Evolutionary conservation across 2,329 filamentous ascomycete genomes (phyloP).

Genomic region (Sodiomyces alkalinus): DNA sequence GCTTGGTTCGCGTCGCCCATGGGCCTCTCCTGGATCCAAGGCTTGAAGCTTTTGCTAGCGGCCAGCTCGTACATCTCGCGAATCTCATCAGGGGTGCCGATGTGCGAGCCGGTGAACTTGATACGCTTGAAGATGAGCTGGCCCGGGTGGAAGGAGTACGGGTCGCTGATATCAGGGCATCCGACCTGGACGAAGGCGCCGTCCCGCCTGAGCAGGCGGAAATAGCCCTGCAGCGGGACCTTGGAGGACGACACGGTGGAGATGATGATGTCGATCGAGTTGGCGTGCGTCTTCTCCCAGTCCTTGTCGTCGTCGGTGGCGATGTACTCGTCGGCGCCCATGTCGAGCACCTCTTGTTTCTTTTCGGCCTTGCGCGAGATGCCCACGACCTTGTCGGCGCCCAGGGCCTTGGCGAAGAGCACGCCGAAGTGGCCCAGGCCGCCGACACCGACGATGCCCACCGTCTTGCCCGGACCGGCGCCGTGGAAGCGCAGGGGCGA

Average conservation of each 20-base stretch:
- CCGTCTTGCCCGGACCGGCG: constrained; percentile 49
- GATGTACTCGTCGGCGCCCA: constrained; percentile 39
- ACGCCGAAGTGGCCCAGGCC: constrained; percentile 56
- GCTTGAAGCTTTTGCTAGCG: constrained; percentile 38
- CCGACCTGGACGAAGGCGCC: constrained; percentile 48
- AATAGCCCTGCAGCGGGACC: constrained; percentile 40
- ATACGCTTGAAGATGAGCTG: constrained; percentile 40
- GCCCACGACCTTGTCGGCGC: constrained; percentile 43
- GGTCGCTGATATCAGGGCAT: constrained; percentile 25
- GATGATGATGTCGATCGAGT: constrained; percentile 41
- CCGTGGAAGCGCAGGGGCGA: constrained; percentile 46
- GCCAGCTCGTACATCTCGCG: constrained; percentile 44
- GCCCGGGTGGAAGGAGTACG: constrained; percentile 28
- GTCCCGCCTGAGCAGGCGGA: constrained; percentile 38
- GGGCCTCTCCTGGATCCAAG: constrained; percentile 37
- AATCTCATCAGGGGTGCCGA: constrained; percentile 39
- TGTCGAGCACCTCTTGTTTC: constrained; percentile 35
- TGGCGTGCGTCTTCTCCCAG: constrained; percentile 36
- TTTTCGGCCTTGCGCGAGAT: constrained; percentile 40
- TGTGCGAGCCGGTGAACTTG: constrained; percentile 28
- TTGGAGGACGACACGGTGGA: constrained; percentile 32
- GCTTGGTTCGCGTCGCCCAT: constrained; percentile 40
- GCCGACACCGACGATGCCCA: constrained; percentile 53
- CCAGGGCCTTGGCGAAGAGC: constrained; percentile 51
- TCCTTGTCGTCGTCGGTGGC: constrained; percentile 30